Percentiles rank a stretch among this genome's conserved stretches.
Evolutionary conservation across 106 monocot species (phyloP).

Genomic region (Chionographis japonica): DNA sequence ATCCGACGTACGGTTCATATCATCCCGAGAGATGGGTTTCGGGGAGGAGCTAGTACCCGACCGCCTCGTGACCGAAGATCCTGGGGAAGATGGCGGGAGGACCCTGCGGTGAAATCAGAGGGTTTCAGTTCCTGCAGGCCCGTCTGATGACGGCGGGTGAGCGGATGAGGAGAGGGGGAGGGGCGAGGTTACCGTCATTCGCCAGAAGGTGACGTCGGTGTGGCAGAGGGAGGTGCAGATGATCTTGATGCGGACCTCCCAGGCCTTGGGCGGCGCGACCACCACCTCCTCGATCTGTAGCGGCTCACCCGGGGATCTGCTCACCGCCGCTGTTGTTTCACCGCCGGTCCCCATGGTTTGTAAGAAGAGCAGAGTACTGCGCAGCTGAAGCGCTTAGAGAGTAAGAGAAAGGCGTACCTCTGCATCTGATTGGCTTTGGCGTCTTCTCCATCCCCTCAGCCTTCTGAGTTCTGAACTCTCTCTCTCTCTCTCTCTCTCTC

Average conservation of each 20-base stretch:
- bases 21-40: background rate
- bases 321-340: slow-evolving; percentile 60
- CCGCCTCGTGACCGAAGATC: slow-evolving; percentile 83
- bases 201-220: slow-evolving; percentile 88
- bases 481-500: too few species aligned
- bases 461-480: too few species aligned
- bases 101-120: slow-evolving; percentile 6
- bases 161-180: background rate
- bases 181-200: slow-evolving; percentile 31
- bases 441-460: too few species aligned
- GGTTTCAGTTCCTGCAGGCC: too few species aligned
- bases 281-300: slow-evolving; percentile 64
- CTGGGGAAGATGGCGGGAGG: slow-evolving; percentile 43
- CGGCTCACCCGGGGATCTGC: slow-evolving; percentile 59
- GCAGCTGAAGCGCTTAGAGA: background rate
- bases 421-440: slow-evolving; percentile 19
- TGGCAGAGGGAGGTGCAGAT: slow-evolving; percentile 93
- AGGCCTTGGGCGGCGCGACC: slow-evolving; percentile 58
- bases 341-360: too few species aligned
- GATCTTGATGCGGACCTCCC: slow-evolving; percentile 80
- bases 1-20: too few species aligned
- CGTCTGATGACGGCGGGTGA: too few species aligned
- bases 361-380: background rate
- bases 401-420: background rate
- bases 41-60: slow-evolving; percentile 43